Evolutionary conservation across 2,329 filamentous ascomycete genomes (phyloP).

Genomic region (Apiospora rasikravindrae): DNA sequence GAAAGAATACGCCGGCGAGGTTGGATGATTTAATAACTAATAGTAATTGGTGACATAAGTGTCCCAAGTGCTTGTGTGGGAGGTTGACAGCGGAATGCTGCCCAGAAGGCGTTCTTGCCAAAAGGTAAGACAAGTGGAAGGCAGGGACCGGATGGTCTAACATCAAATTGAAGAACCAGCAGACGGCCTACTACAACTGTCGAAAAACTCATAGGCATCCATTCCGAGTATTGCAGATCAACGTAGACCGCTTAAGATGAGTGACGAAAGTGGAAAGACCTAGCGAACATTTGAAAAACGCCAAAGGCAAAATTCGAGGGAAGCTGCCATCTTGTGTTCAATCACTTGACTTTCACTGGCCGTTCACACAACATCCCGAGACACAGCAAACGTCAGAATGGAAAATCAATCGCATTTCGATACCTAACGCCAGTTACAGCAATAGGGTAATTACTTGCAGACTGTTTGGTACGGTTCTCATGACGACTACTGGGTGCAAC

Average conservation of each 20-base stretch:
- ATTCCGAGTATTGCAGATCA: neutral
- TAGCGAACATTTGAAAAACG: neutral
- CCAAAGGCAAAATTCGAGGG: neutral
- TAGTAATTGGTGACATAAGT: neutral
- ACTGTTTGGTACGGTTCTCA: neutral
- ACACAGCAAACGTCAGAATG: neutral
- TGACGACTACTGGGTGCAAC: neutral
- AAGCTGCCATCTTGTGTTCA: neutral
- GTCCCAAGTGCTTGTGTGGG: neutral
- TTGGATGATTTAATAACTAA: neutral
- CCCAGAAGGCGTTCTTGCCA: neutral
- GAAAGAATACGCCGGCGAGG: neutral
- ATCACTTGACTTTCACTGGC: neutral
- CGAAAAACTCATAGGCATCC: neutral
- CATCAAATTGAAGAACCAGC: neutral
- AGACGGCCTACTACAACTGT: neutral
- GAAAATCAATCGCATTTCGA: no score
- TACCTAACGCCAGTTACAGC: neutral
- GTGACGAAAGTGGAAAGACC: neutral
- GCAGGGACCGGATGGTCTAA: neutral
- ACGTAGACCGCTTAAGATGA: neutral
- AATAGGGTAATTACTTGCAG: neutral
- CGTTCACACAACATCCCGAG: neutral
- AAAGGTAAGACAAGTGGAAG: slow-evolving; percentile 7
- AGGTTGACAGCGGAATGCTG: slow-evolving; percentile 9